These are phyloP conservation scores for Mycena crocata DNA, from an alignment of 768 basidiomycete species.

Conservation along the genomic window DNA sequence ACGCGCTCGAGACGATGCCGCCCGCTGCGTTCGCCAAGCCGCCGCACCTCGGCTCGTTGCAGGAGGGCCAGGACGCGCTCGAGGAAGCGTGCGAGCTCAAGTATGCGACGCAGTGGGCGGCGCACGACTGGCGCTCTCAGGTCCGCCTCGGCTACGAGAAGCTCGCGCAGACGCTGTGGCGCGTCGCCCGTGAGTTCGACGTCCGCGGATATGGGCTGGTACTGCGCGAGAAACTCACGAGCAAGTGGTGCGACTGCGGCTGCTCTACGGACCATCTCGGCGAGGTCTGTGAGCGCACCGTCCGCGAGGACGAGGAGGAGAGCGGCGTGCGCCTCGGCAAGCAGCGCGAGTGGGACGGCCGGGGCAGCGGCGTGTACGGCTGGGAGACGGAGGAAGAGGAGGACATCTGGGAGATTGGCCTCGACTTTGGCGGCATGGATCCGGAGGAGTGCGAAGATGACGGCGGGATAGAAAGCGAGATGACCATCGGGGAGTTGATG, in stretches of 20 bases:
- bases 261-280: conserved; percentile 84
- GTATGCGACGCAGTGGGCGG: conserved; percentile 62
- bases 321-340: conserved; percentile 70
- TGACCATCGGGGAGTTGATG: conserved; percentile 81
- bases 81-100: conserved; percentile 74
- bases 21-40: conserved; percentile 71
- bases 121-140: conserved; percentile 68
- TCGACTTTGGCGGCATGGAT: conserved; percentile 72
- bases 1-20: conserved; percentile 68
- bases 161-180: conserved; percentile 73
- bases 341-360: conserved; percentile 81
- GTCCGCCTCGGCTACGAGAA: conserved; percentile 75
- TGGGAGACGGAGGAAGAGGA: conserved; percentile 85
- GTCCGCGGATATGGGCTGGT: conserved; percentile 78
- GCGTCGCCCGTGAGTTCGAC: conserved; percentile 77
- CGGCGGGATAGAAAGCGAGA: conserved; percentile 57
- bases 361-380: conserved; percentile 76
- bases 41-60: conserved; percentile 69
- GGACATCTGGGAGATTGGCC: conserved; percentile 78
- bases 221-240: conserved; percentile 76
- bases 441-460: conserved; percentile 59
- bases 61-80: conserved; percentile 70
- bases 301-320: conserved; percentile 76
- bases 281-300: conserved; percentile 81
- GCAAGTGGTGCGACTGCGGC: conserved; percentile 86